Conservation (phyloP, 1,284 basidiomycete species). For the Lentinus polychrous region DNA sequence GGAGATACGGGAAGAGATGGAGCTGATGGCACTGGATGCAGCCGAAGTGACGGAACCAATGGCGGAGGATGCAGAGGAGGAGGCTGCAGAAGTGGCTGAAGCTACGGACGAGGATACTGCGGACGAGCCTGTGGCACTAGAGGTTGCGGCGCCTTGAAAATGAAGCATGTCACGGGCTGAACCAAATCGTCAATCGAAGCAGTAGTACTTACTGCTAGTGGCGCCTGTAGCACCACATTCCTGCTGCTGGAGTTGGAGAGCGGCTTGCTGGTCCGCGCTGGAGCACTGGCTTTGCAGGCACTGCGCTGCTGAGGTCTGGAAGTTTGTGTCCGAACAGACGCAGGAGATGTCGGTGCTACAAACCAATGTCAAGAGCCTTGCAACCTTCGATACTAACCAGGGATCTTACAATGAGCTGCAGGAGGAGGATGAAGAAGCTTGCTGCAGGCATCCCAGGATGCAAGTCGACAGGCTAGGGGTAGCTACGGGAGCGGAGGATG, state of each 20-base stretch:
- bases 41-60: neutral
- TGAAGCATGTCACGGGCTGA: neutral
- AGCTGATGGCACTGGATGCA: neutral
- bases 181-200: neutral
- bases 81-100: constrained; percentile 3
- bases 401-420: constrained; percentile 18
- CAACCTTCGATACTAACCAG: neutral
- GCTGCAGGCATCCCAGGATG: constrained; percentile 16
- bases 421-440: constrained; percentile 12
- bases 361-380: neutral
- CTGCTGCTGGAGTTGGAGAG: constrained; percentile 15
- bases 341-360: constrained; percentile 21
- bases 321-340: constrained; percentile 20
- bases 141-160: constrained; percentile 1
- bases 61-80: constrained; percentile 1
- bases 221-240: constrained; percentile 22
- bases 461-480: constrained; percentile 13
- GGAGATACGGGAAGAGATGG: neutral
- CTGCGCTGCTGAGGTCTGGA: constrained; percentile 15
- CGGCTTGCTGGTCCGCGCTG: constrained; percentile 15
- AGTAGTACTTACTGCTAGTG: constrained; percentile 20
- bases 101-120: constrained; percentile 3
- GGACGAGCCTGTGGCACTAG: constrained; percentile 3
- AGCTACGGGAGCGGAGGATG: constrained; percentile 8
- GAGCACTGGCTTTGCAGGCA: constrained; percentile 21